A percentile compares a stretch with the other conserved stretches of the same genome.
Conservation (phyloP, 306 rosid genomes). For the Inga leiocalycina region DNA sequence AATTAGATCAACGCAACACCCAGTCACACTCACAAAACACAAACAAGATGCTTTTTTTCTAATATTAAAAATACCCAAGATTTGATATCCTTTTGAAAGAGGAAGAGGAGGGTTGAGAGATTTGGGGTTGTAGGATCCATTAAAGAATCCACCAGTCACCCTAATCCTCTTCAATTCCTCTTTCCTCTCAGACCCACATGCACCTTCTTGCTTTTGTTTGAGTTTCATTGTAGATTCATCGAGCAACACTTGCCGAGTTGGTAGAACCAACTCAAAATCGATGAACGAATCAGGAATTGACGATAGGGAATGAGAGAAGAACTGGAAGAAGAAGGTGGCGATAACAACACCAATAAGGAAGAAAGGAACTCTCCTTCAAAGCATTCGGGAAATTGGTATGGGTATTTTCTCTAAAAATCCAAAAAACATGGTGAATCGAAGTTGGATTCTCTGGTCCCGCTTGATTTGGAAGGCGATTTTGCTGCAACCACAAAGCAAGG, state of each 20-base stretch:
- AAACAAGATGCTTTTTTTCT: too few species aligned
- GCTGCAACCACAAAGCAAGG: too few species aligned
- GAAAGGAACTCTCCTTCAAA: slow-evolving; percentile 32
- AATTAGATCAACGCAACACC: too few species aligned
- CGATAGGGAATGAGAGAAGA: slow-evolving; percentile 12
- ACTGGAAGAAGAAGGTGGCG: slow-evolving; percentile 43
- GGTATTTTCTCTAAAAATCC: not conserved
- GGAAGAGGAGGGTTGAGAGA: too few species aligned
- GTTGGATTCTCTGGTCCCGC: not conserved
- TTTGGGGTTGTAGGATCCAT: too few species aligned
- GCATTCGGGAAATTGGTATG: not conserved
- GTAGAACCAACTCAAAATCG: not conserved
- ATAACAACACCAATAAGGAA: slow-evolving; percentile 34
- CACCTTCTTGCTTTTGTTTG: slow-evolving; percentile 38
- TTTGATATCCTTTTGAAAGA: too few species aligned
- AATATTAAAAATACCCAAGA: too few species aligned
- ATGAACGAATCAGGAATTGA: not conserved
- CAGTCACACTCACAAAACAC: too few species aligned
- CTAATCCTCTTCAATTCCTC: slow-evolving; percentile 59
- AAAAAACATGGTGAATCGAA: not conserved
- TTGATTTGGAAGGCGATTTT: too few species aligned
- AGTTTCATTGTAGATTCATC: slow-evolving; percentile 31
- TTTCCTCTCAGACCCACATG: slow-evolving; percentile 44
- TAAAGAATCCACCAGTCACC: slow-evolving; percentile 95
- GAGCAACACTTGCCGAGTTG: slow-evolving; percentile 18